Evolutionary conservation across 306 rosid genomes (phyloP).

Genomic region (Cucurbita argyrosperma): DNA sequence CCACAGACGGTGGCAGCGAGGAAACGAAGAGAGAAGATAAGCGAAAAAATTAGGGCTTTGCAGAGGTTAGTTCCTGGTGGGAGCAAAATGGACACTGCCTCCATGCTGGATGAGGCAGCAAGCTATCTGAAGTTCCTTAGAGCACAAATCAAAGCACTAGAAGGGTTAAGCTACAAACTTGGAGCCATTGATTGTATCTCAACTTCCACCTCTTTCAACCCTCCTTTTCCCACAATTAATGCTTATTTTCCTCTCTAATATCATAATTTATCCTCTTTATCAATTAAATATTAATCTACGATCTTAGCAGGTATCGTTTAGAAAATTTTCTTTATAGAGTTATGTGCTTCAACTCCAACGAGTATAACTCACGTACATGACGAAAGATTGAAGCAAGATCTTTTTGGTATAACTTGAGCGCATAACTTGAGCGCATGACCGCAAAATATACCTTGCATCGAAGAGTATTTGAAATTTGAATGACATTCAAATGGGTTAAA

Average conservation of each 20-base stretch:
- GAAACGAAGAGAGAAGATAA: neutral
- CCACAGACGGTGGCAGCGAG: neutral
- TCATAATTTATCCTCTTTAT: too few relatives aligned
- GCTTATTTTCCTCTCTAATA: neutral
- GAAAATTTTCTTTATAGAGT: too few relatives aligned
- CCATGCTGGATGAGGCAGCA: neutral
- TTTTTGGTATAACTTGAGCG: too few relatives aligned
- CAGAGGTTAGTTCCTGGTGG: neutral
- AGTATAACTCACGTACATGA: too few relatives aligned
- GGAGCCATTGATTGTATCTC: neutral
- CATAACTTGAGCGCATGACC: too few relatives aligned
- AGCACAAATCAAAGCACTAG: neutral
- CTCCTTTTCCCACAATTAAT: neutral
- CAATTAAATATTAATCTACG: too few relatives aligned
- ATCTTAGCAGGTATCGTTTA: too few relatives aligned
- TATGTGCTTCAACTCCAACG: too few relatives aligned
- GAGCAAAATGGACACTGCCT: neutral
- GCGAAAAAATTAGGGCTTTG: neutral
- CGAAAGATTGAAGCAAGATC: too few relatives aligned
- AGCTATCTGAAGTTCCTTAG: neutral
- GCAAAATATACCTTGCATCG: too few relatives aligned
- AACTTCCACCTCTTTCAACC: neutral
- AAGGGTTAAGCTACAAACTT: neutral
- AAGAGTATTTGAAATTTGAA: too few relatives aligned
- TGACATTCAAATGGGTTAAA: too few relatives aligned